Evolutionary conservation across 2,329 filamentous ascomycete species (phyloP).

Genomic region (Colletotrichum lini): DNA sequence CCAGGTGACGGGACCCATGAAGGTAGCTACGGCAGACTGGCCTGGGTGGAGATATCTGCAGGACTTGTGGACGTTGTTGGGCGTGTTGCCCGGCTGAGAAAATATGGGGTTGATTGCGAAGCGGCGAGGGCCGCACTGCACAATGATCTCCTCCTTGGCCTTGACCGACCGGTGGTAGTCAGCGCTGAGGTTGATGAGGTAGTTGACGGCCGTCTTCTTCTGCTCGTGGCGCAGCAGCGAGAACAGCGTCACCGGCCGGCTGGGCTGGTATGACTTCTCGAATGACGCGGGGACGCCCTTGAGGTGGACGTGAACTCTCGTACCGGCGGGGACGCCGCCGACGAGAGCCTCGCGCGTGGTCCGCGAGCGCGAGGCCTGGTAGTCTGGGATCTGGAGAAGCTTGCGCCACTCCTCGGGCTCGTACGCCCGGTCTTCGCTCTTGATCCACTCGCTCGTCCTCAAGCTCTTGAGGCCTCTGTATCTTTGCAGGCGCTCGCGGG

Average conservation of each 20-base stretch:
- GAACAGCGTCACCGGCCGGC: slow-evolving; percentile 80
- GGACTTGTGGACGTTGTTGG: slow-evolving; percentile 98
- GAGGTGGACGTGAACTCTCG: slow-evolving; percentile 85
- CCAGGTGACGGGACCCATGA: slow-evolving; percentile 93
- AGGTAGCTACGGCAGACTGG: slow-evolving; percentile 88
- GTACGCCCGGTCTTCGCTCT: slow-evolving; percentile 86
- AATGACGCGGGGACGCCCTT: slow-evolving; percentile 62
- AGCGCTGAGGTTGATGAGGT: slow-evolving; percentile 87
- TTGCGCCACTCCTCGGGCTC: slow-evolving; percentile 93
- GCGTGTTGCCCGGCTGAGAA: slow-evolving; percentile 89
- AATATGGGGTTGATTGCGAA: slow-evolving; percentile 92
- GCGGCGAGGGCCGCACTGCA: slow-evolving; percentile 91
- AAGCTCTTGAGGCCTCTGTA: slow-evolving; percentile 95
- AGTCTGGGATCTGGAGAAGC: slow-evolving; percentile 89
- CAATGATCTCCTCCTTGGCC: slow-evolving; percentile 91
- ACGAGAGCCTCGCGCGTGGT: slow-evolving; percentile 85
- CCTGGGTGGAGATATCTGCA: slow-evolving; percentile 93
- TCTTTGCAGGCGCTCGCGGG: slow-evolving; percentile 85
- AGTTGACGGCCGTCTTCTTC: slow-evolving; percentile 91
- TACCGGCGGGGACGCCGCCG: slow-evolving; percentile 89
- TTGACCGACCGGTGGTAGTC: slow-evolving; percentile 84
- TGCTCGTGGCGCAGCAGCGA: slow-evolving; percentile 94
- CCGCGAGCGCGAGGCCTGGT: slow-evolving; percentile 84
- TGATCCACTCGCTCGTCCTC: slow-evolving; percentile 89
- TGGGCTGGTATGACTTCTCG: slow-evolving; percentile 64